These are phyloP conservation scores for Aristolochia contorta DNA, from an alignment of 164 flowering plant genomes.

Conservation along the genomic window DNA sequence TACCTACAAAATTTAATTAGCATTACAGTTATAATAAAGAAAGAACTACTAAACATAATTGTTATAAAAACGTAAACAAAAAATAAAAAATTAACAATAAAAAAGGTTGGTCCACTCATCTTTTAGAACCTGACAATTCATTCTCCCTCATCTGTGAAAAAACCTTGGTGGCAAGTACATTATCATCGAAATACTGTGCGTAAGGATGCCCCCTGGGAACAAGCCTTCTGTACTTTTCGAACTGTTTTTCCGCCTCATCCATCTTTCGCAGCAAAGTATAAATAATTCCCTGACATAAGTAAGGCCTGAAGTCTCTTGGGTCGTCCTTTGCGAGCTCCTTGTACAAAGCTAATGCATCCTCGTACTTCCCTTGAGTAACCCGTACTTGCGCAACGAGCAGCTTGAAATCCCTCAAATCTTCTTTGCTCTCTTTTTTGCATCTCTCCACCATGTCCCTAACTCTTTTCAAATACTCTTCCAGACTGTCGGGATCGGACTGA, in stretches of 20 bases:
- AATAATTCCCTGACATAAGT: constrained; percentile 79
- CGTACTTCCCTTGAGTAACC: constrained; percentile 50
- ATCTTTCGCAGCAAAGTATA: constrained; percentile 62
- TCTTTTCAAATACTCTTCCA: constrained; percentile 39
- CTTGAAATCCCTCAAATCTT: constrained; percentile 63
- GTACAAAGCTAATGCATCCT: constrained; percentile 71
- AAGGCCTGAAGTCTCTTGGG: constrained; percentile 87
- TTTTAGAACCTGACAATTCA: constrained; percentile 25
- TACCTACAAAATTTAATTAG: no score
- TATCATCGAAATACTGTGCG: constrained; percentile 53
- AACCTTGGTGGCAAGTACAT: constrained; percentile 51
- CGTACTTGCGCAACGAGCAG: constrained; percentile 64
- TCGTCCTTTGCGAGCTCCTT: constrained; percentile 74
- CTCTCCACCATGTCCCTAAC: constrained; percentile 43
- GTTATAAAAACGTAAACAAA: background rate
- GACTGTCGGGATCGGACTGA: constrained; percentile 23
- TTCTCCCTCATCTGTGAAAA: constrained; percentile 47
- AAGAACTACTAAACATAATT: background rate
- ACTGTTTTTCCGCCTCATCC: constrained; percentile 71
- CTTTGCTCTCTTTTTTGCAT: constrained; percentile 54
- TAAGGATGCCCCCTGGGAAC: constrained; percentile 83
- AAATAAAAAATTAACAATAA: background rate
- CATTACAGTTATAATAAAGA: no score
- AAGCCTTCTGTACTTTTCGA: constrained; percentile 59
- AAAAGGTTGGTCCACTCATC: constrained; percentile 16